A percentile compares a stretch with the other conserved stretches of the same genome.
phyloP scores from a whole-genome alignment of 169 alveolate genomes.

The Babesia microti region DNA sequence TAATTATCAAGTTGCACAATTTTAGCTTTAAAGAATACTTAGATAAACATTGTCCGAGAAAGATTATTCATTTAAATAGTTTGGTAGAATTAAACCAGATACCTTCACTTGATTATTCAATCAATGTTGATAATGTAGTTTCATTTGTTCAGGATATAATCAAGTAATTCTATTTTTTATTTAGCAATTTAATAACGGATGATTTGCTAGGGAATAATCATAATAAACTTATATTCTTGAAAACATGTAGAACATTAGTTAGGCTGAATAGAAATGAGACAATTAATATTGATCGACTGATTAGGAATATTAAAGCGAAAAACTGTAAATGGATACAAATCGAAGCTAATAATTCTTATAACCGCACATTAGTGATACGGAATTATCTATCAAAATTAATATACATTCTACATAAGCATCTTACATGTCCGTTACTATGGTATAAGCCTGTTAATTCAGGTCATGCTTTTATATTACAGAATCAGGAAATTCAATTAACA shows the following conservation, averaged over 20 bases:
- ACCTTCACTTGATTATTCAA: too few species aligned
- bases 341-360: constrained; percentile 4
- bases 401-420: constrained; percentile 24
- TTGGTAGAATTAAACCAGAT: too few species aligned
- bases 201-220: constrained; percentile 17
- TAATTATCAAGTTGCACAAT: too few species aligned
- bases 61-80: too few species aligned
- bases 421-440: constrained; percentile 28
- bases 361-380: constrained; percentile 26
- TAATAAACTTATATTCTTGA: constrained; percentile 10
- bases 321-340: constrained; percentile 15
- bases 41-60: too few species aligned
- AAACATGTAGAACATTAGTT: constrained; percentile 19
- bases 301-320: constrained; percentile 20
- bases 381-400: constrained; percentile 25
- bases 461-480: constrained; percentile 36
- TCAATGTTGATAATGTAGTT: constrained; percentile 4
- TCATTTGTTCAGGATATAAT: constrained; percentile 4
- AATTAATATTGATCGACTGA: constrained; percentile 29
- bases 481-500: constrained; percentile 16
- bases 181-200: constrained; percentile 7
- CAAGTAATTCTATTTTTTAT: too few species aligned
- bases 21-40: too few species aligned
- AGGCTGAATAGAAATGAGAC: constrained; percentile 37
- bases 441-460: too few species aligned